phyloP scores from a whole-genome alignment of 495 filamentous ascomycete species.

The Glarea lozoyensis region DNA sequence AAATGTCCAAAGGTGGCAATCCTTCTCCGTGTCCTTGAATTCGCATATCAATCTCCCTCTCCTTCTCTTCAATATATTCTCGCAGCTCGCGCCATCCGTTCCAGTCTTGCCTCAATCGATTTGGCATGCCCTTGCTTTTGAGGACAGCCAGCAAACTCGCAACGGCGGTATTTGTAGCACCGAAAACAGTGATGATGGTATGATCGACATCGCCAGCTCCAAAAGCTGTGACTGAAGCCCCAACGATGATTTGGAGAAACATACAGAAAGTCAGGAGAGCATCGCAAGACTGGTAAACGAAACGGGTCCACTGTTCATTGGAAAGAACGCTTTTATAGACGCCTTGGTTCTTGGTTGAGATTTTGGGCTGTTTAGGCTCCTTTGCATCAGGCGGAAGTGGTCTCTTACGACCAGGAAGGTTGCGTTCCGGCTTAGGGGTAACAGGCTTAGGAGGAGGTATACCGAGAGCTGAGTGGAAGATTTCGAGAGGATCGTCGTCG shows the following conservation, averaged over 20 bases:
- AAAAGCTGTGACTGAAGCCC: slow-evolving; percentile 23
- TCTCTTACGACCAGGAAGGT: background rate
- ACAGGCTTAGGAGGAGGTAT: slow-evolving; percentile 5
- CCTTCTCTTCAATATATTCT: slow-evolving; percentile 24
- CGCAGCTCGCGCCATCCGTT: slow-evolving; percentile 20
- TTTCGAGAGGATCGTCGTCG: background rate
- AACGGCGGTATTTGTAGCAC: slow-evolving; percentile 26
- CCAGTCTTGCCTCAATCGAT: slow-evolving; percentile 25
- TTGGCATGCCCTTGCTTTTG: slow-evolving; percentile 24
- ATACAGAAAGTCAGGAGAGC: slow-evolving; percentile 6
- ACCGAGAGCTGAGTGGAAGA: slow-evolving; percentile 12
- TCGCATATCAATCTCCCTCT: slow-evolving; percentile 17
- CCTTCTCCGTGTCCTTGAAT: slow-evolving; percentile 1
- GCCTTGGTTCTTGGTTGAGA: slow-evolving; percentile 10
- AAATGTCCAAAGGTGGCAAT: slow-evolving; percentile 6
- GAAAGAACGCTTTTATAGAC: slow-evolving; percentile 12
- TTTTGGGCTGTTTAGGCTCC: slow-evolving; percentile 2
- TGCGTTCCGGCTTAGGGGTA: background rate
- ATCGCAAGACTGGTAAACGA: slow-evolving; percentile 10
- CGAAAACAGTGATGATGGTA: slow-evolving; percentile 20
- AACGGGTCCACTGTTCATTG: slow-evolving; percentile 1
- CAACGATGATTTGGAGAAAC: slow-evolving; percentile 25
- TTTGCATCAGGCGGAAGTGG: background rate
- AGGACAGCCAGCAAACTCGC: slow-evolving; percentile 24
- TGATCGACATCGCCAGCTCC: slow-evolving; percentile 15